Percentiles rank a stretch among this genome's conserved stretches.
Conservation (phyloP, 23 red algal species). For the Gracilaria caudata region DNA sequence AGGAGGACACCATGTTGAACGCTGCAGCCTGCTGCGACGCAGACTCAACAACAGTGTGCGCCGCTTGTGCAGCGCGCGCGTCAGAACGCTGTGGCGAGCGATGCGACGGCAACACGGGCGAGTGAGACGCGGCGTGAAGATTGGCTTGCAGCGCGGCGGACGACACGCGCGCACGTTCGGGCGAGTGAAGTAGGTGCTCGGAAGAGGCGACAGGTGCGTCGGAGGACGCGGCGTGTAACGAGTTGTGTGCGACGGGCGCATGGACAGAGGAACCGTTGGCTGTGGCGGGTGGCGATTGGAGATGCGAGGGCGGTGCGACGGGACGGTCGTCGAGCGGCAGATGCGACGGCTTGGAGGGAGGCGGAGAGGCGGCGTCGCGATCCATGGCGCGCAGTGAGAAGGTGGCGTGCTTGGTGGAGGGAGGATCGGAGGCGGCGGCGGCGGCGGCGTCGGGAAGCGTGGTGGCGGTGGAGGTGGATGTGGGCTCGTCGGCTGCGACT, state of each 20-base stretch:
- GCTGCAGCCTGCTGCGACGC: slow-evolving; percentile 10
- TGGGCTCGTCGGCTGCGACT: slow-evolving; percentile 4
- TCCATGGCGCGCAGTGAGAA: slow-evolving; percentile 9
- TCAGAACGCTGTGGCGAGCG: neutral
- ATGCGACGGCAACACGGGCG: neutral
- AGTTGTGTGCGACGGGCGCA: neutral
- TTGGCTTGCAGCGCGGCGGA: neutral
- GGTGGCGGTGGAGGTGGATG: neutral
- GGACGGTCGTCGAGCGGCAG: neutral
- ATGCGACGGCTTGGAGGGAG: neutral
- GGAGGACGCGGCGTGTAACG: neutral
- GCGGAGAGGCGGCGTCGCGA: slow-evolving; percentile 5
- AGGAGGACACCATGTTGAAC: slow-evolving; percentile 27
- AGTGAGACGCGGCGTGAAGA: neutral
- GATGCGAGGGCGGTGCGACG: neutral
- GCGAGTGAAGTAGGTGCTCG: neutral
- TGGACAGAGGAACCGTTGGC: slow-evolving; percentile 14
- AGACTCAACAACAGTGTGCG: neutral
- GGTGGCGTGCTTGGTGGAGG: slow-evolving; percentile 1
- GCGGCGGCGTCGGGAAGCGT: neutral
- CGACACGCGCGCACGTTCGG: neutral
- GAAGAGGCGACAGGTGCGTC: neutral
- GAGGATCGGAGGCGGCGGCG: slow-evolving; percentile 12
- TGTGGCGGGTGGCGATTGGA: neutral
- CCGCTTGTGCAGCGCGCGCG: neutral